Conservation (phyloP, 495 filamentous ascomycete species). For the Daldinia decipiens region DNA sequence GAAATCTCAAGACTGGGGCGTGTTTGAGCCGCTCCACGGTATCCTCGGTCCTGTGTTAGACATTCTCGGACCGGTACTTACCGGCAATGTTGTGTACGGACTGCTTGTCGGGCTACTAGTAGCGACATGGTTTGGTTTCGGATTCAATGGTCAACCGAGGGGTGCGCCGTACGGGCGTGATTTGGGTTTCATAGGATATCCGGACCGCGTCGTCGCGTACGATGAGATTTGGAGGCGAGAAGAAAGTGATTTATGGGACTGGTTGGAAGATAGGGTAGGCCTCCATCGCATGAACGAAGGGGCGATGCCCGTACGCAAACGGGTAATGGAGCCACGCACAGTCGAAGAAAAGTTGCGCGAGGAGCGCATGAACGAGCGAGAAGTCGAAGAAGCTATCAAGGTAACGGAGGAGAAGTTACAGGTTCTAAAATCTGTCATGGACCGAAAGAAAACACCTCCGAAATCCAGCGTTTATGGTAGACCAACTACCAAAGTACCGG, state of each 20-base stretch:
- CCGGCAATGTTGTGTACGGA: constrained; percentile 72
- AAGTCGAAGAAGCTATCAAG: constrained; percentile 84
- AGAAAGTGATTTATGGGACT: constrained; percentile 93
- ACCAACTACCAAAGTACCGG: constrained; percentile 27
- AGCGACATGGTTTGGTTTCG: constrained; percentile 65
- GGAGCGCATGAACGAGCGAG: constrained; percentile 79
- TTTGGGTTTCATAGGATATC: constrained; percentile 54
- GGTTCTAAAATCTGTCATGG: constrained; percentile 76
- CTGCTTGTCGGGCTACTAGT: constrained; percentile 67
- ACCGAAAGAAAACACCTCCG: constrained; percentile 58
- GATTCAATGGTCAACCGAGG: constrained; percentile 52
- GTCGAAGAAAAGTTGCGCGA: constrained; percentile 68
- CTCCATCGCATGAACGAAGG: constrained; percentile 69
- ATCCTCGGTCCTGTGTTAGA: constrained; percentile 76
- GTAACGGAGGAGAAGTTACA: constrained; percentile 85
- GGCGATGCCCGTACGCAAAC: constrained; percentile 52
- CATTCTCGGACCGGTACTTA: constrained; percentile 75
- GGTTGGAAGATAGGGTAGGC: constrained; percentile 89
- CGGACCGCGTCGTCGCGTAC: constrained; percentile 83
- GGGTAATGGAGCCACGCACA: constrained; percentile 56
- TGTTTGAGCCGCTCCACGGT: constrained; percentile 78
- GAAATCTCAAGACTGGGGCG: constrained; percentile 71
- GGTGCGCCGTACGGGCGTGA: constrained; percentile 49
- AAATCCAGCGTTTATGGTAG: constrained; percentile 29
- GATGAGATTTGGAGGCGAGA: constrained; percentile 93